These are phyloP conservation scores for Rosa persica DNA, from an alignment of 306 rosid species.

Conservation along the genomic window DNA sequence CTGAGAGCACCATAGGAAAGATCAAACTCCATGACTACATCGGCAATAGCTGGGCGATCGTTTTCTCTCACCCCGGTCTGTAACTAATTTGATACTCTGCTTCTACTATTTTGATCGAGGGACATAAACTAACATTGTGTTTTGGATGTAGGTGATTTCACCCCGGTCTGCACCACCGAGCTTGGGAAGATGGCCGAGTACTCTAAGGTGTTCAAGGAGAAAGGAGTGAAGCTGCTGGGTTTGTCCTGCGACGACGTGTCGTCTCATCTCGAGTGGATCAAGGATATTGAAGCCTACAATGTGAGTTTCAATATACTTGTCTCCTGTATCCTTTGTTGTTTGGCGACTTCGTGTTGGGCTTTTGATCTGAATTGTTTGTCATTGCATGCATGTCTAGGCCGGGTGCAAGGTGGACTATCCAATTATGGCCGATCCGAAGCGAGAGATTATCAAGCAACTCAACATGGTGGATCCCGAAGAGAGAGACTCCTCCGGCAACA, in stretches of 20 bases:
- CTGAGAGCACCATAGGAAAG: slow-evolving; percentile 70
- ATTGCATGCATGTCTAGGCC: slow-evolving; percentile 38
- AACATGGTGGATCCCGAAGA: slow-evolving; percentile 88
- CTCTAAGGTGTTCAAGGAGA: slow-evolving; percentile 40
- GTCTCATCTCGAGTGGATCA: slow-evolving; percentile 68
- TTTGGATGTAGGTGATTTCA: slow-evolving; percentile 62
- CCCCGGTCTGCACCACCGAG: slow-evolving; percentile 86
- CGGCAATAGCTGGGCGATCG: slow-evolving; percentile 54
- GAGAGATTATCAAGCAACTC: slow-evolving; percentile 71
- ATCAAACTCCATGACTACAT: slow-evolving; percentile 56
- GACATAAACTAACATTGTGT: neutral
- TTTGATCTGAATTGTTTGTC: neutral
- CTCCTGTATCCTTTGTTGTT: neutral
- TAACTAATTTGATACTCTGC: neutral
- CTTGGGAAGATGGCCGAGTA: slow-evolving; percentile 67
- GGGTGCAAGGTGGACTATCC: slow-evolving; percentile 70
- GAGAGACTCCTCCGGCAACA: slow-evolving; percentile 50
- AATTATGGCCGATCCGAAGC: slow-evolving; percentile 54
- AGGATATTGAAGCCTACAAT: slow-evolving; percentile 75
- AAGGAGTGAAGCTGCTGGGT: slow-evolving; percentile 69
- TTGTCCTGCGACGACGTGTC: slow-evolving; percentile 63
- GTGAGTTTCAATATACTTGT: slow-evolving; percentile 32
- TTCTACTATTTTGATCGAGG: neutral
- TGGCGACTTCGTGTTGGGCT: neutral
- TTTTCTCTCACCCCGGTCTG: slow-evolving; percentile 85